A percentile compares a stretch with the other conserved stretches of the same genome.
These are phyloP conservation scores for Cyclotella sp. DNA, from an alignment of 108 stramenopile genomes.

Conservation along the genomic window DNA sequence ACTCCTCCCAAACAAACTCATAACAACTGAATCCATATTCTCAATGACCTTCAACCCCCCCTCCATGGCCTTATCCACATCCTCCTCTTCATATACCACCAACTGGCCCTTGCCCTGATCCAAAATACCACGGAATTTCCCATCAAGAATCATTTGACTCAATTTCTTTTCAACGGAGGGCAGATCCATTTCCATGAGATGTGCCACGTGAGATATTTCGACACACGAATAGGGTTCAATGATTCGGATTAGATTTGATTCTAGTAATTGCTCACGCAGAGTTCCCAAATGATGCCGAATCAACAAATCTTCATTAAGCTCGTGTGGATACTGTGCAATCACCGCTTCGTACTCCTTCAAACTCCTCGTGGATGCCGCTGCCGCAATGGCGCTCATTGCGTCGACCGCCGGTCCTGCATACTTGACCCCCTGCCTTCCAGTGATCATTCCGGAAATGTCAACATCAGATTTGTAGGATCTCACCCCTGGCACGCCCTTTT, in stretches of 20 bases:
- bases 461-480: slow-evolving; percentile 51
- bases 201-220: slow-evolving; percentile 95
- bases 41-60: slow-evolving; percentile 91
- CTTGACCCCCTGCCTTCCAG: slow-evolving; percentile 93
- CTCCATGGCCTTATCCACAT: slow-evolving; percentile 86
- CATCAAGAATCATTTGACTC: slow-evolving; percentile 99
- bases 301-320: slow-evolving; percentile 89
- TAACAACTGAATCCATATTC: slow-evolving; percentile 92
- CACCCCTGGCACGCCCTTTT: slow-evolving; percentile 58
- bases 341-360: slow-evolving; percentile 92
- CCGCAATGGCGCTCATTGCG: slow-evolving; percentile 95
- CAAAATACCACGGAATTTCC: slow-evolving; percentile 95
- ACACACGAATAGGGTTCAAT: slow-evolving; percentile 99
- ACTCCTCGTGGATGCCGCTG: slow-evolving; percentile 89
- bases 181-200: slow-evolving; percentile 92
- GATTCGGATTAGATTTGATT: slow-evolving; percentile 95
- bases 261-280: slow-evolving; percentile 95
- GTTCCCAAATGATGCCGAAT: slow-evolving; percentile 96
- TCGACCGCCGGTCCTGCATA: slow-evolving; percentile 95
- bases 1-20: slow-evolving; percentile 81
- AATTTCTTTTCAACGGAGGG: slow-evolving; percentile 94
- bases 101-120: slow-evolving; percentile 99
- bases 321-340: slow-evolving; percentile 61
- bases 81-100: slow-evolving; percentile 83
- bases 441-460: slow-evolving; percentile 82